These are phyloP conservation scores for Hyaloscypha hepaticicola DNA, from an alignment of 495 filamentous ascomycete genomes.

Conservation along the genomic window DNA sequence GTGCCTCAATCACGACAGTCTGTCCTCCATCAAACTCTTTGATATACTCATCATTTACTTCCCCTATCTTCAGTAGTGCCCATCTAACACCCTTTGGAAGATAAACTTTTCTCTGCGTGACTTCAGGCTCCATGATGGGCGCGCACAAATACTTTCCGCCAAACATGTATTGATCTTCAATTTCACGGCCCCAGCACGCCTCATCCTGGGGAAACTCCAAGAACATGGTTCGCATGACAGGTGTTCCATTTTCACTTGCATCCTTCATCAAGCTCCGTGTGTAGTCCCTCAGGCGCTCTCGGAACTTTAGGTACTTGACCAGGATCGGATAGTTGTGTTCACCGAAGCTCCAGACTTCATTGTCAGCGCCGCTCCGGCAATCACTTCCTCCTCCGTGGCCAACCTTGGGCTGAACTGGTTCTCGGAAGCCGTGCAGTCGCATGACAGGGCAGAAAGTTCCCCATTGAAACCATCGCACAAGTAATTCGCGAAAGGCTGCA, in stretches of 20 bases:
- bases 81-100: conserved; percentile 46
- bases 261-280: conserved; percentile 50
- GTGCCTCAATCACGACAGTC: background rate
- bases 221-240: conserved; percentile 56
- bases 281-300: conserved; percentile 53
- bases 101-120: conserved; percentile 44
- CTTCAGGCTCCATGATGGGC: conserved; percentile 46
- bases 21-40: background rate
- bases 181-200: conserved; percentile 41
- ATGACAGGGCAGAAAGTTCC: conserved; percentile 60
- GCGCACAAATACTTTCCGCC: conserved; percentile 52
- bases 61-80: conserved; percentile 26
- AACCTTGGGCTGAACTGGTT: conserved; percentile 44
- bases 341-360: conserved; percentile 62
- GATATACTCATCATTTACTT: background rate
- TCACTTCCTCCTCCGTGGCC: conserved; percentile 37
- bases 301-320: conserved; percentile 51
- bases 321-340: conserved; percentile 55
- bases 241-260: conserved; percentile 53
- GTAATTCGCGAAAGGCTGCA: conserved; percentile 53
- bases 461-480: conserved; percentile 63
- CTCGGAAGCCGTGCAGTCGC: conserved; percentile 58
- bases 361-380: conserved; percentile 49
- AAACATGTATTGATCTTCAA: conserved; percentile 56
- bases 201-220: conserved; percentile 54